Conservation (phyloP, 2,329 filamentous ascomycete genomes). For the Fonsecaea pugnacius region DNA sequence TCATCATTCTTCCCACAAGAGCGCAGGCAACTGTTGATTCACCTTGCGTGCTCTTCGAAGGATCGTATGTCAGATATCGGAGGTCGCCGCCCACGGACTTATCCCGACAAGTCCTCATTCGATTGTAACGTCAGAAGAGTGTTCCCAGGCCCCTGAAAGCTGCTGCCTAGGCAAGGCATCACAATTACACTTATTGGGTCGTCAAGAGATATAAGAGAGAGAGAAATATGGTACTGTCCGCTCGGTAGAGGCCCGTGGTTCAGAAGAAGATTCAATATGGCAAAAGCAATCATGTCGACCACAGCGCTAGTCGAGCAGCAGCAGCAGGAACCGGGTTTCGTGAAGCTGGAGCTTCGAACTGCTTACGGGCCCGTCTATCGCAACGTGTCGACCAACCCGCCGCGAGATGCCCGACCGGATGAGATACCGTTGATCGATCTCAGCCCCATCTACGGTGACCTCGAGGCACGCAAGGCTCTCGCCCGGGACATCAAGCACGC, state of each 20-base stretch:
- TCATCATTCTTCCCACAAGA: not conserved
- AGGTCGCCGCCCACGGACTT: slow-evolving; percentile 10
- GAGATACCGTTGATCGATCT: slow-evolving; percentile 63
- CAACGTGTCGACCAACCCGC: slow-evolving; percentile 49
- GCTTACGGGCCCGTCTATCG: slow-evolving; percentile 53
- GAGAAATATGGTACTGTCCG: not conserved
- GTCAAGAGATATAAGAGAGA: not conserved
- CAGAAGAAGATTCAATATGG: too few relatives aligned
- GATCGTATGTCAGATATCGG: not conserved
- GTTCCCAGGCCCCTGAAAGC: not conserved
- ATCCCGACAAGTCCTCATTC: not conserved
- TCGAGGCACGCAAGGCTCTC: slow-evolving; percentile 46
- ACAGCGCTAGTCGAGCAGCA: slow-evolving; percentile 10
- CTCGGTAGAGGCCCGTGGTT: not conserved
- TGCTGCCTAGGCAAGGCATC: slow-evolving; percentile 8
- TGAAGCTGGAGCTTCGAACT: slow-evolving; percentile 51
- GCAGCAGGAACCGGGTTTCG: slow-evolving; percentile 6
- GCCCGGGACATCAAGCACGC: slow-evolving; percentile 52
- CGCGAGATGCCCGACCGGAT: slow-evolving; percentile 46
- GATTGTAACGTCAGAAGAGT: not conserved
- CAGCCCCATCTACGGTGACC: slow-evolving; percentile 44
- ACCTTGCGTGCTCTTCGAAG: not conserved
- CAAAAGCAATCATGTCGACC: slow-evolving; percentile 19
- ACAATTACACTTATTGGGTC: not conserved
- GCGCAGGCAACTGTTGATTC: not conserved